Evolutionary conservation across 2,329 filamentous ascomycete genomes (phyloP).

Genomic region (Geosmithia morbida): DNA sequence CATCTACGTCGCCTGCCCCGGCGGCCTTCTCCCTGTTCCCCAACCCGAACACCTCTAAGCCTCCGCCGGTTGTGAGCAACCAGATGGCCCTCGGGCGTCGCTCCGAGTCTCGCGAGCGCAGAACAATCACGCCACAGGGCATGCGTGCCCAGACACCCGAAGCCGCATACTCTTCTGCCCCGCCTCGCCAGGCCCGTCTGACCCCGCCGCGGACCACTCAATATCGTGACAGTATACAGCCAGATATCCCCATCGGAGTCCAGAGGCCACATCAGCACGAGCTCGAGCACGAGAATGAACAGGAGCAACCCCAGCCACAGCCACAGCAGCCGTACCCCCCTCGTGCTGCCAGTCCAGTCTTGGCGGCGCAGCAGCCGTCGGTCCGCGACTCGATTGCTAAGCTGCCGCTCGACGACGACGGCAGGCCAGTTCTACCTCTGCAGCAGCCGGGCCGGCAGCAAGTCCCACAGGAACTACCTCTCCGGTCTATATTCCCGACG

Average conservation of each 20-base stretch:
- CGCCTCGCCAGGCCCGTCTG: conserved; percentile 11
- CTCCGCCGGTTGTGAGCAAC: conserved; percentile 17
- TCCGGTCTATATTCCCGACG: conserved; percentile 62
- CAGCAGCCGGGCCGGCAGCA: not conserved
- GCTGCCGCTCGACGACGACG: conserved; percentile 23
- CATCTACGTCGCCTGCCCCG: conserved; percentile 13
- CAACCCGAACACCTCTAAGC: conserved; percentile 25
- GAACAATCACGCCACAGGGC: conserved; percentile 20
- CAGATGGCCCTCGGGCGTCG: conserved; percentile 23
- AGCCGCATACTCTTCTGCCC: conserved; percentile 6
- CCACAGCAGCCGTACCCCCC: conserved; percentile 1
- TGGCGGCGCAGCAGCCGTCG: not conserved
- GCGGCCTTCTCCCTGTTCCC: conserved; percentile 45
- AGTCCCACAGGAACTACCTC: conserved; percentile 11
- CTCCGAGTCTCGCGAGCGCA: conserved; percentile 20
- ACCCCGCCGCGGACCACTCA: conserved; percentile 8
- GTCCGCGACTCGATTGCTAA: conserved; percentile 40
- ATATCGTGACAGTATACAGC: conserved; percentile 2
- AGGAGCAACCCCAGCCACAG: conserved; percentile 8
- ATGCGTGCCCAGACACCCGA: conserved; percentile 11
- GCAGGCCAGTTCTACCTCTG: not conserved
- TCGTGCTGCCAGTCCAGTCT: not conserved
- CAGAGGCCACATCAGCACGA: not conserved
- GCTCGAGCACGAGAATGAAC: not conserved
- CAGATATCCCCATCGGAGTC: not conserved